Percentiles rank a stretch among this genome's conserved stretches.
Conservation (phyloP, 441 rosid species). For the Pelargonium cotyledonis region DNA sequence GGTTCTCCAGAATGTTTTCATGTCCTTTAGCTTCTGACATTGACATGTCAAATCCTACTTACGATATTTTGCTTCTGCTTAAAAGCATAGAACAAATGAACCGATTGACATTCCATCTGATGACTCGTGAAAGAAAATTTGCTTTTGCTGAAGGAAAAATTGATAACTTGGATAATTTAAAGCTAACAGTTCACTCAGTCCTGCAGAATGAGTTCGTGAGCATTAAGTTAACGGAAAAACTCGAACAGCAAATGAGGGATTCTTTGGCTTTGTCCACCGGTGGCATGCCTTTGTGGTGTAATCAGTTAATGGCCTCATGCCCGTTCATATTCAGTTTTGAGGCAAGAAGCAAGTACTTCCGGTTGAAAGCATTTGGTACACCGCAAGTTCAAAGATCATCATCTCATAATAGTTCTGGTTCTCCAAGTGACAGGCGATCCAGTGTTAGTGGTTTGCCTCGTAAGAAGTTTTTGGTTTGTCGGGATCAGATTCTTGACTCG, state of each 20-base stretch:
- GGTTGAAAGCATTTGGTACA: slow-evolving; percentile 70
- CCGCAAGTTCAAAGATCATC: slow-evolving; percentile 37
- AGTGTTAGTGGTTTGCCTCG: slow-evolving; percentile 45
- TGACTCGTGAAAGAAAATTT: slow-evolving; percentile 50
- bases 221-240: slow-evolving; percentile 83
- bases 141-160: slow-evolving; percentile 65
- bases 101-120: slow-evolving; percentile 60
- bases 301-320: slow-evolving; percentile 73
- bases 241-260: slow-evolving; percentile 92
- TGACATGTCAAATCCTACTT: slow-evolving; percentile 50
- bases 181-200: slow-evolving; percentile 42
- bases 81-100: slow-evolving; percentile 74
- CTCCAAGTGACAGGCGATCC: slow-evolving; percentile 46
- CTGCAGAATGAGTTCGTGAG: slow-evolving; percentile 68
- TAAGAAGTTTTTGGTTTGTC: slow-evolving; percentile 66
- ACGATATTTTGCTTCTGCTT: slow-evolving; percentile 65
- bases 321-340: slow-evolving; percentile 91
- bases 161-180: slow-evolving; percentile 58
- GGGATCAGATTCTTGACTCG: slow-evolving; percentile 72
- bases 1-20: slow-evolving; percentile 49
- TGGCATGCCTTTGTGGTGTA: slow-evolving; percentile 88
- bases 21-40: slow-evolving; percentile 47
- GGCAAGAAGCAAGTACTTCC: slow-evolving; percentile 69
- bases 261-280: slow-evolving; percentile 58
- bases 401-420: slow-evolving; percentile 41